Evolutionary conservation across 179 eudicot species (phyloP).

Genomic region (Kewa caespitosa): DNA sequence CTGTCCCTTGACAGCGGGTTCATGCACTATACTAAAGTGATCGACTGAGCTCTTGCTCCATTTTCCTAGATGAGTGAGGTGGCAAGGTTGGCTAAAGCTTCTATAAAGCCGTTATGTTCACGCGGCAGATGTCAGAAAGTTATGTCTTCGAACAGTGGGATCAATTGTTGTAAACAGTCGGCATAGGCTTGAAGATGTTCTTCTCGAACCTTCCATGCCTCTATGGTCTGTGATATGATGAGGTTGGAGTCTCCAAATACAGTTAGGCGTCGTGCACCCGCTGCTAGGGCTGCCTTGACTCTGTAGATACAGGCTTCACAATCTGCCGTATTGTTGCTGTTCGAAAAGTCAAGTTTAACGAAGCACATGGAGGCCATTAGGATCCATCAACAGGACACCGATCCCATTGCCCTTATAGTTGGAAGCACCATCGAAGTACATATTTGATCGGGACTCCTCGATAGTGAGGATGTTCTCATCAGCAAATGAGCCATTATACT

Average conservation of each 20-base stretch:
- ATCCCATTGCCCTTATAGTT: neutral
- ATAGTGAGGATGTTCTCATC: neutral
- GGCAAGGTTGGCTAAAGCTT: neutral
- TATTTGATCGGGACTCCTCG: no score
- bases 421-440: neutral
- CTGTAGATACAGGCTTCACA: neutral
- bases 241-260: neutral
- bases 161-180: neutral
- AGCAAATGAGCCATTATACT: neutral
- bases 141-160: neutral
- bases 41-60: neutral
- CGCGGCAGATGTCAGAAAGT: neutral
- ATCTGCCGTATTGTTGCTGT: neutral
- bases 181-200: neutral
- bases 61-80: neutral
- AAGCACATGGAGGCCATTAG: neutral
- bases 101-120: neutral
- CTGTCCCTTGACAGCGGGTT: neutral
- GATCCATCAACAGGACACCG: neutral
- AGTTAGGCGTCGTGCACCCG: neutral
- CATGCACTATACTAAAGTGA: neutral
- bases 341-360: neutral
- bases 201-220: neutral
- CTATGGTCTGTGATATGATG: neutral
- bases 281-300: neutral